These are phyloP conservation scores for Eragrostis tef DNA, from an alignment of 202 grass and related monocot species.

Conservation along the genomic window DNA sequence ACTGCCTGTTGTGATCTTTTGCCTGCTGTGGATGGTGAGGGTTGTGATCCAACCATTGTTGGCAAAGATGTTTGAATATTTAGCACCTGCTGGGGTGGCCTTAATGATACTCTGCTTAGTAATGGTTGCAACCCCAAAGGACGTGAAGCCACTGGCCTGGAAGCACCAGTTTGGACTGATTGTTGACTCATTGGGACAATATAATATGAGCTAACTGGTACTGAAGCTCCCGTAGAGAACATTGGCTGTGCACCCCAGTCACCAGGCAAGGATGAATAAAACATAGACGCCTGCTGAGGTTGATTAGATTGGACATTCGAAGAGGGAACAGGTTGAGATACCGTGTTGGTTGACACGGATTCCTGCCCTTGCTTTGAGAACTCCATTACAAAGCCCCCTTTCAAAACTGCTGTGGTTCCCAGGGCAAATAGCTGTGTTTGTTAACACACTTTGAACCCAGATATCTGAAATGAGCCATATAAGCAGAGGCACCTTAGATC, in stretches of 20 bases:
- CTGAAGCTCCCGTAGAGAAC: constrained; percentile 53
- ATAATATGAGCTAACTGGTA: constrained; percentile 66
- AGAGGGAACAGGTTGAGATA: constrained; percentile 58
- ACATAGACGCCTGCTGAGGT: constrained; percentile 42
- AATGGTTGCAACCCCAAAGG: constrained; percentile 44
- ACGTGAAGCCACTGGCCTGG: constrained; percentile 44
- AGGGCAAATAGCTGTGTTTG: background rate
- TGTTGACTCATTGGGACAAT: constrained; percentile 72
- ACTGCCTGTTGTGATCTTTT: constrained; percentile 52
- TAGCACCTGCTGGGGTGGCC: constrained; percentile 60
- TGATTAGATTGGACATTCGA: constrained; percentile 68
- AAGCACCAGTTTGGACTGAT: constrained; percentile 51
- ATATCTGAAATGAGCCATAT: constrained; percentile 37
- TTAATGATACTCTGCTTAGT: constrained; percentile 58
- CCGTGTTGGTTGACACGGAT: constrained; percentile 51
- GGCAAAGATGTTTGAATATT: constrained; percentile 66
- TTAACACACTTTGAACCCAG: background rate
- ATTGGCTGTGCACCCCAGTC: constrained; percentile 62
- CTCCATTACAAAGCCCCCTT: constrained; percentile 58
- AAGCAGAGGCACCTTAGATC: background rate
- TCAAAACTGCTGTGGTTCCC: background rate
- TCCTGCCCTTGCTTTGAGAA: constrained; percentile 72
- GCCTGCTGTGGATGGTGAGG: constrained; percentile 47
- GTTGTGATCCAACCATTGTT: constrained; percentile 49
- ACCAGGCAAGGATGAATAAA: constrained; percentile 59